These are phyloP conservation scores for Diaporthe destruens DNA, from an alignment of 2,329 filamentous ascomycete species.

Conservation along the genomic window DNA sequence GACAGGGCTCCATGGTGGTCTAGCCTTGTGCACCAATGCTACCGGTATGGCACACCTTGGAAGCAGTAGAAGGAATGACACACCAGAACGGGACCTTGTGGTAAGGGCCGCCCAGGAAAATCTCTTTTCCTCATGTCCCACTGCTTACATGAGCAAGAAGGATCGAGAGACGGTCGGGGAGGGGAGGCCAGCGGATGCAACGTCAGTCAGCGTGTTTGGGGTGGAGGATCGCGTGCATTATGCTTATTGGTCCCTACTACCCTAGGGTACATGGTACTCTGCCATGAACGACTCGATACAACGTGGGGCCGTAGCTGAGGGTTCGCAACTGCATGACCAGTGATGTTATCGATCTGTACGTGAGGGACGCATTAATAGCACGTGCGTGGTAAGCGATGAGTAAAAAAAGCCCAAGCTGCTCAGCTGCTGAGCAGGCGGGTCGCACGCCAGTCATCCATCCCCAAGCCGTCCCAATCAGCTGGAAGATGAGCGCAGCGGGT, in stretches of 20 bases:
- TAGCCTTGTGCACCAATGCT: neutral
- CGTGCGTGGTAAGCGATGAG: neutral
- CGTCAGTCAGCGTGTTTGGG: slow-evolving; percentile 8
- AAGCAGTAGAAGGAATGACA: no score
- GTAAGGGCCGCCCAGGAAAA: neutral
- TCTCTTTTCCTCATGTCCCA: neutral
- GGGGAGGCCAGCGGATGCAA: neutral
- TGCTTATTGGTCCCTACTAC: slow-evolving; percentile 15
- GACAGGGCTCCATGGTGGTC: neutral
- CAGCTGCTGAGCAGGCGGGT: neutral
- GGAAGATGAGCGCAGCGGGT: slow-evolving; percentile 1
- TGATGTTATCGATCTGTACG: neutral
- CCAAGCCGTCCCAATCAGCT: neutral
- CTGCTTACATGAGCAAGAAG: slow-evolving; percentile 18
- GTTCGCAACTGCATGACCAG: neutral
- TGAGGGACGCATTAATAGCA: neutral
- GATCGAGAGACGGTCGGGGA: neutral
- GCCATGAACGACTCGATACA: slow-evolving; percentile 27
- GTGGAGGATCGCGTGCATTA: slow-evolving; percentile 26
- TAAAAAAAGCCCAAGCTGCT: neutral
- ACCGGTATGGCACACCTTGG: neutral
- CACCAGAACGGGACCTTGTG: no score
- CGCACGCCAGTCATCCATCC: slow-evolving; percentile 7
- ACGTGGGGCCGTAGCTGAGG: slow-evolving; percentile 13
- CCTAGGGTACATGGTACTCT: neutral